Base-by-base conservation (phyloP, 495 filamentous ascomycete genomes). In the Aeminium ludgeri region DNA sequence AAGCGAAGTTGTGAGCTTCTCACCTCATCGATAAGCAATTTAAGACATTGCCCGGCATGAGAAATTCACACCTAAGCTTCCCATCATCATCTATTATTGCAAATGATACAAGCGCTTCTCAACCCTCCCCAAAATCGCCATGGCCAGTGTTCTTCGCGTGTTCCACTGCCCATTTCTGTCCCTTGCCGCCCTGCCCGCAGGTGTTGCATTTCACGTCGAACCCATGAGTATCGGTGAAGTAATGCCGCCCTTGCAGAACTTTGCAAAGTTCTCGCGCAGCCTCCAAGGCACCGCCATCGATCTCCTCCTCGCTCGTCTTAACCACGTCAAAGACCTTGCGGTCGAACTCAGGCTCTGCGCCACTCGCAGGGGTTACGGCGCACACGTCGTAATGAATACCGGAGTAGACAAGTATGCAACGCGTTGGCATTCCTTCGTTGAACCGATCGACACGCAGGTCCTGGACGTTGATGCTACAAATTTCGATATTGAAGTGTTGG, bases 361-460 rank as follows among this genome's bases (percentile, higher is more conserved):
- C 65, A 8, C 77, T 63, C 19, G 28, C 43, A 8, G 48, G 48
- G 11, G 48, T 44, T 1, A 51, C 48, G 40, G 48, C 48, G 36
- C 38, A 44, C 34, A 51, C 74, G 57, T 97, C 89, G 57, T 97
- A 97, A 53, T 97, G 89, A 39, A 96, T 87, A 0, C 85, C 86
- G 0, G 81, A 86, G 58, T 95, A 97, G 1, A 95, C 75, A 20
- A 97, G 63, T 29, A 96, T 74, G 58, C 83, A 84, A 20, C 86
- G 64, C 15, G 66, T 71, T 1, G 65, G 55, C 19, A 67, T 69
- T 1, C 75, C 76, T 53, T 94, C 83, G 47, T 93, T 94, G 56
- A 91, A 91, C 15, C 69, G 68, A 52, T 92, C 82, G 5, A 78
- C 62, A 10, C 73, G 63, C 13, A 74, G 53, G 19, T 73, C 72